These are phyloP conservation scores for Colletotrichum neosansevieriae DNA, from an alignment of 2,329 filamentous ascomycete species.

Conservation along the genomic window DNA sequence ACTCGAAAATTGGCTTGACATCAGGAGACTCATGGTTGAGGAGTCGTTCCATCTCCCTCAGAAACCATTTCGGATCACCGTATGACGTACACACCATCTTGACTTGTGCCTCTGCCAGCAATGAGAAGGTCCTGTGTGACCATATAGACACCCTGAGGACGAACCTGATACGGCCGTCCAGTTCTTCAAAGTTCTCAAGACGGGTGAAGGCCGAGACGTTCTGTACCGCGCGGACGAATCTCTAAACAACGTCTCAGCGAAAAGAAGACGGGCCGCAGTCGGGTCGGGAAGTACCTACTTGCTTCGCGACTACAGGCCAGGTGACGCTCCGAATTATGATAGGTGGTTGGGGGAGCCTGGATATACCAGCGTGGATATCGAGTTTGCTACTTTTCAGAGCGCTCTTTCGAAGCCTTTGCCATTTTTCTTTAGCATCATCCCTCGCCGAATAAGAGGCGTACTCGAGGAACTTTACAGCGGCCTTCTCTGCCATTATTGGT, in stretches of 20 bases:
- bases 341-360: background rate
- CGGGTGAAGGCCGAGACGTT: conserved; percentile 1
- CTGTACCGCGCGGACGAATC: background rate
- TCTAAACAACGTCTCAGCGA: background rate
- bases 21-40: background rate
- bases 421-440: background rate
- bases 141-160: background rate
- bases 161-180: background rate
- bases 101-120: background rate
- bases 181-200: background rate
- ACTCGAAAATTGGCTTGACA: background rate
- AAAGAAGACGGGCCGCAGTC: background rate
- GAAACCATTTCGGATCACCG: background rate
- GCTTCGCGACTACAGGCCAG: background rate
- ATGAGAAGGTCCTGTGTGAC: background rate
- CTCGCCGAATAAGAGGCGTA: background rate
- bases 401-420: background rate
- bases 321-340: background rate
- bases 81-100: background rate
- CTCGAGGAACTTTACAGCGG: conserved; percentile 2
- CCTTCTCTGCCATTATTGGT: background rate
- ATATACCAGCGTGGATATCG: background rate
- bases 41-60: conserved; percentile 24
- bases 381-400: background rate
- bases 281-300: background rate